Evolutionary conservation across 2,329 filamentous ascomycete species (phyloP).

Genomic region (Mollisiaceae sp.): DNA sequence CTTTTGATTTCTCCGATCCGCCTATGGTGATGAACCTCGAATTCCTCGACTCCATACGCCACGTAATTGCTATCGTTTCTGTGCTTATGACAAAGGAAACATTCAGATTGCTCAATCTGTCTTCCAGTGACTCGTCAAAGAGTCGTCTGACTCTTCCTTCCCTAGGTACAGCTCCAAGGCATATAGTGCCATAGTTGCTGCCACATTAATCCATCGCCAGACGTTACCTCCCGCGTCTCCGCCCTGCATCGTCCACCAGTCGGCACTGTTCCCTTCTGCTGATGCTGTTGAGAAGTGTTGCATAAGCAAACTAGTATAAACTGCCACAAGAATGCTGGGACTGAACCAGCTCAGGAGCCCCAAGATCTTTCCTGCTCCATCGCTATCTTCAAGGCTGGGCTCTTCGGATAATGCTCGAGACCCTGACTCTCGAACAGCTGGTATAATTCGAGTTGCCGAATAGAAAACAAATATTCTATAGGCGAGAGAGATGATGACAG

Average conservation of each 20-base stretch:
- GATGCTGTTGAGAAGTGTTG: constrained; percentile 88
- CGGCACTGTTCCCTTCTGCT: constrained; percentile 64
- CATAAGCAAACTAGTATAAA: constrained; percentile 93
- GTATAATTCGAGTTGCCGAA: constrained; percentile 93
- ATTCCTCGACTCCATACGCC: constrained; percentile 1
- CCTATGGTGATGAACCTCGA: background rate
- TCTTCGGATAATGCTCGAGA: constrained; percentile 83
- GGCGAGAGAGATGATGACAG: constrained; percentile 90
- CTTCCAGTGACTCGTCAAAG: constrained; percentile 86
- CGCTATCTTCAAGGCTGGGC: constrained; percentile 82
- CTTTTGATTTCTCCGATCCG: background rate
- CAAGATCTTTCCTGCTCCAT: constrained; percentile 79
- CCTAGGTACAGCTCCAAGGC: constrained; percentile 88
- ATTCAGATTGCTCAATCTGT: constrained; percentile 66
- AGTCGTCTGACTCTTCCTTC: constrained; percentile 77
- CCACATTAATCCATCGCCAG: constrained; percentile 94
- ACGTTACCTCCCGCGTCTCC: constrained; percentile 83
- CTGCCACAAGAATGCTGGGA: constrained; percentile 90
- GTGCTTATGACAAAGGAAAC: constrained; percentile 20
- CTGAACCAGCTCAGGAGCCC: constrained; percentile 92
- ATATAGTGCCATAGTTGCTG: constrained; percentile 87
- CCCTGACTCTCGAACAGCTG: constrained; percentile 86
- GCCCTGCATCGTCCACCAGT: constrained; percentile 85
- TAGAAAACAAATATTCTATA: constrained; percentile 97
- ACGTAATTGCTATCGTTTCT: constrained; percentile 1